Evolutionary conservation across 1,284 basidiomycete species (phyloP), one percentile per base, ranked within the genome.

Genomic region (Sphagnurus paluster): DNA sequence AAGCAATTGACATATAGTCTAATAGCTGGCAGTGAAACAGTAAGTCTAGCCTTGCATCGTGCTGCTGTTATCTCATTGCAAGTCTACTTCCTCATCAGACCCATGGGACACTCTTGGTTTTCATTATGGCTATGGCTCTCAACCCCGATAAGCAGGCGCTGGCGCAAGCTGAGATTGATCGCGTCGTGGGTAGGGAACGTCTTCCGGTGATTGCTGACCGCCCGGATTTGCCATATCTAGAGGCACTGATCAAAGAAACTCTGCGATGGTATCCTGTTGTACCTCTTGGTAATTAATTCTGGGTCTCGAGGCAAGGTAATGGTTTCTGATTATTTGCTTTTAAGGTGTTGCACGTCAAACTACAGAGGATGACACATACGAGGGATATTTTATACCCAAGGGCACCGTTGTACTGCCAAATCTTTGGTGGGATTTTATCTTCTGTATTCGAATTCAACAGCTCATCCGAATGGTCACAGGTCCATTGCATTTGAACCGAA

Each of bases 101-200:
- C 5, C 61, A 58, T 40, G 52, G 58, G 8, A 58, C 56, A 0
- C 55, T 55, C 10, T 39, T 61, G 14, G 59, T 49, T 8, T 62
- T 64, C 42, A 56, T 64, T 6, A 38, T 64, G 16, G 59, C 55
- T 4, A 55, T 63, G 53, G 58, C 56, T 2, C 24, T 28, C 4
- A 3, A 54, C 25, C 49, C 49, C 7, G 49, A 45, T 1, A 45
- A 46, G 24, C 49, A 46, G 21, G 23, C 21, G 33, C 45, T 29
- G 32, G 52, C 48, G 3, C 48, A 53, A 5, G 36, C 33, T 7
- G 52, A 53, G 28, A 30, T 53, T 11, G 43, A 48, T 34, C 30
- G 24, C 2, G 48, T 53, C 24, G 25, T 50, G 26, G 52, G 52
- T 5, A 32, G 38, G 20, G 28, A 10, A 16, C 30, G 37, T 13